A percentile compares a stretch with the other conserved stretches of the same genome.
phyloP scores from a whole-genome alignment of 768 basidiomycete genomes.

The Naematelia encephala region DNA sequence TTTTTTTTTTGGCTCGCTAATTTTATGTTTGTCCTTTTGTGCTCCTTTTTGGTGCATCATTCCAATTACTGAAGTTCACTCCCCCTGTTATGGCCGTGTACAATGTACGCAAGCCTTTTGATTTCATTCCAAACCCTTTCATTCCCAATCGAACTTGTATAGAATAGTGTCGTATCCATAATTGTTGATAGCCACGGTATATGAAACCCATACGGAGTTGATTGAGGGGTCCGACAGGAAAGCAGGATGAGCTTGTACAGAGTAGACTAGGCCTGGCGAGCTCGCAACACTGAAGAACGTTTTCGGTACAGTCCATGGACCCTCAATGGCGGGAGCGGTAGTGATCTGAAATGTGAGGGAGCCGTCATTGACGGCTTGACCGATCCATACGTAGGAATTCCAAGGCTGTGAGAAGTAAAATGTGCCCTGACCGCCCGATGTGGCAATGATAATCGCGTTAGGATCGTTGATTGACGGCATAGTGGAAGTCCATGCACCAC shows the following conservation, averaged over 20 bases:
- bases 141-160: neutral
- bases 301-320: slow-evolving; percentile 5
- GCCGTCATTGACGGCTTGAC: slow-evolving; percentile 1
- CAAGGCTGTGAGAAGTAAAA: slow-evolving; percentile 7
- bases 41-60: no score
- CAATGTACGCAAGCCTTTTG: no score
- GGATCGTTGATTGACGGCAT: slow-evolving; percentile 3
- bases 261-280: neutral
- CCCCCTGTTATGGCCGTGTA: no score
- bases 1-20: no score
- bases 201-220: neutral
- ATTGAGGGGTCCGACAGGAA: neutral
- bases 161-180: slow-evolving; percentile 2
- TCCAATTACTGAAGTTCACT: no score
- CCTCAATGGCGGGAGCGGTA: slow-evolving; percentile 4
- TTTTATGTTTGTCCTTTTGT: no score
- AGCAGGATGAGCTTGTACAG: slow-evolving; percentile 5
- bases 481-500: slow-evolving; percentile 6
- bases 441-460: neutral
- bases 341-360: slow-evolving; percentile 1
- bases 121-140: no score
- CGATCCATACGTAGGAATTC: slow-evolving; percentile 12
- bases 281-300: neutral
- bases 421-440: slow-evolving; percentile 8
- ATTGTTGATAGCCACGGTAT: neutral